Evolutionary conservation across 2,329 filamentous ascomycete genomes (phyloP).

Genomic region (Fusarium sp.): DNA sequence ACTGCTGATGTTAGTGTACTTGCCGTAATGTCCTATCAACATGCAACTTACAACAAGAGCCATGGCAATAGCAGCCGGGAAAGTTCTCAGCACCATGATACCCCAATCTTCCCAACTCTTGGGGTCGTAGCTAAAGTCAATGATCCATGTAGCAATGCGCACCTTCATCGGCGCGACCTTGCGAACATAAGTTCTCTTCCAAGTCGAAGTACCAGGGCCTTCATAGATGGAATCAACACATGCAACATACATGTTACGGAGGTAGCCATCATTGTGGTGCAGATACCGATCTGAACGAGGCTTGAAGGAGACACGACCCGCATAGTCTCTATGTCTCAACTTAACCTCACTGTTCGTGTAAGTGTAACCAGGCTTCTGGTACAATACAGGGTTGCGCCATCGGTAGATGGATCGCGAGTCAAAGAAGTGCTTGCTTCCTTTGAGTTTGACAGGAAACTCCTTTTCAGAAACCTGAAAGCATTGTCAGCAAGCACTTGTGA

Average conservation of each 20-base stretch:
- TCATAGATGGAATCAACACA: constrained; percentile 42
- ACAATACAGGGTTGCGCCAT: constrained; percentile 39
- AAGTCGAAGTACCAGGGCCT: constrained; percentile 40
- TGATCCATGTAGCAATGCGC: constrained; percentile 43
- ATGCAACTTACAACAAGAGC: constrained; percentile 32
- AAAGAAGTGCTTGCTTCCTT: constrained; percentile 38
- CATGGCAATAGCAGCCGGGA: constrained; percentile 42
- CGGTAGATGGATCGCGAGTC: constrained; percentile 33
- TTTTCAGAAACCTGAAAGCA: constrained; percentile 32
- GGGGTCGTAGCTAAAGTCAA: constrained; percentile 43
- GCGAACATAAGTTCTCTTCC: constrained; percentile 43
- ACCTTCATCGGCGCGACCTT: constrained; percentile 42
- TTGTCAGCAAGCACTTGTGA: constrained; percentile 8
- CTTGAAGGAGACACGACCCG: constrained; percentile 36
- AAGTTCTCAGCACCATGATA: constrained; percentile 38
- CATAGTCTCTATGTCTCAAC: constrained; percentile 40
- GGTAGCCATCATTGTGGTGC: constrained; percentile 41
- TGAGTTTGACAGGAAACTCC: constrained; percentile 42
- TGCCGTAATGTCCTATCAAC: accelerated
- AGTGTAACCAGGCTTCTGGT: constrained; percentile 37
- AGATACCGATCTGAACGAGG: constrained; percentile 41
- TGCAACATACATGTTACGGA: constrained; percentile 43
- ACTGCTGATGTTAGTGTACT: constrained; percentile 9
- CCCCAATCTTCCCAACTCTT: constrained; percentile 43
- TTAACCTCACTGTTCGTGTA: constrained; percentile 26